Conservation (phyloP, 257 asterid genomes). For the Coffea eugenioides region DNA sequence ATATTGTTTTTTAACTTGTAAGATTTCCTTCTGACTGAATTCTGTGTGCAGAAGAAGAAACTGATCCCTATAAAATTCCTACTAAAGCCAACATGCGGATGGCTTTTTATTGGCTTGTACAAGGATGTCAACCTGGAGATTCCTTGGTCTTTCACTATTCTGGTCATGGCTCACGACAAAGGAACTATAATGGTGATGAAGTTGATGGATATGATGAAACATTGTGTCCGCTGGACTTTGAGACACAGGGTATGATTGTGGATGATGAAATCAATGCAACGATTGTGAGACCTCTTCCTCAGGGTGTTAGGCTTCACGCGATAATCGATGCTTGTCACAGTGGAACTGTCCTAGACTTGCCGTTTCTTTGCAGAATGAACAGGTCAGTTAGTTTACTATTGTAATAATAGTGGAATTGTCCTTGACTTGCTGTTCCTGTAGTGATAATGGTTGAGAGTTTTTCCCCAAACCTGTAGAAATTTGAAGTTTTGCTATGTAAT, state of each 20-base stretch:
- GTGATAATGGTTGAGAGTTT: neutral
- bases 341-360: slow-evolving; percentile 87
- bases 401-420: no score
- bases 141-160: slow-evolving; percentile 88
- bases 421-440: neutral
- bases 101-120: slow-evolving; percentile 92
- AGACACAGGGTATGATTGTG: slow-evolving; percentile 95
- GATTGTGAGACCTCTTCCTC: slow-evolving; percentile 77
- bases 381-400: slow-evolving; percentile 39
- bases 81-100: slow-evolving; percentile 79
- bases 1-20: neutral
- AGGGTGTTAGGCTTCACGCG: slow-evolving; percentile 92
- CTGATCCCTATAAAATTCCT: slow-evolving; percentile 77
- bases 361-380: slow-evolving; percentile 84
- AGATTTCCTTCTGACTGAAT: slow-evolving; percentile 7
- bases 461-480: neutral
- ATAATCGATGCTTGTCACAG: slow-evolving; percentile 93
- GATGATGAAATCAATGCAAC: slow-evolving; percentile 92
- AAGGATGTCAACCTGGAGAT: slow-evolving; percentile 94
- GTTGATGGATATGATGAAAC: slow-evolving; percentile 96
- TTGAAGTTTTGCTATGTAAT: neutral
- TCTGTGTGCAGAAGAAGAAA: slow-evolving; percentile 82
- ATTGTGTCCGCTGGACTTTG: slow-evolving; percentile 88
- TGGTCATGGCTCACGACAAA: slow-evolving; percentile 92
- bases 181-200: slow-evolving; percentile 87